Evolutionary conservation across 495 filamentous ascomycete genomes (phyloP), one percentile per base, ranked within the genome.

Genomic region (Penicillium simplicissimum): DNA sequence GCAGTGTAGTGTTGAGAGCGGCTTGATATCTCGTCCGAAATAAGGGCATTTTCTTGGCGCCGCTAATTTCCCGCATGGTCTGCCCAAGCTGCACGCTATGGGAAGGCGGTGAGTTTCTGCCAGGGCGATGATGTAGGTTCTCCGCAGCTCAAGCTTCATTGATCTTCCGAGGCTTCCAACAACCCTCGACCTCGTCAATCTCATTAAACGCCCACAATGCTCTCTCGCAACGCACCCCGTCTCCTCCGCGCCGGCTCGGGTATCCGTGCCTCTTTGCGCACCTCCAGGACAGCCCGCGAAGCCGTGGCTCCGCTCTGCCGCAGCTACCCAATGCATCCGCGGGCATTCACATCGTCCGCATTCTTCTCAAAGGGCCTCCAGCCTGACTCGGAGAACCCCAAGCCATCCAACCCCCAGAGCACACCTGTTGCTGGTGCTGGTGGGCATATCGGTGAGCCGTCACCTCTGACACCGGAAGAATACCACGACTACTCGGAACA

Each of bases 401-500:
- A 67, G 6, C 67, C 77, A 38, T 76, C 79, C 21, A 70, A 76
- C 21, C 71, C 77, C 2, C 65, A 81, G 37, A 58, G 71, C 42
- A 49, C 59, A 28, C 69, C 74, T 33, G 63, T 73, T 23, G 75
- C 74, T 37, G 75, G 72, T 33, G 68, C 70, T 17, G 68, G 69
- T 1, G 25, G 47, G 14, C 77, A 79, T 56, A 71, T 80, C 58
- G 71, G 67, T 8, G 78, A 81, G 55, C 75, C 79, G 0, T 73
- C 78, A 13, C 65, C 77, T 11, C 69, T 82, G 62, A 71, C 73
- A 1, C 64, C 75, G 25, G 63, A 65, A 52, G 53, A 80, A 56
- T 86, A 83, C 70, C 74, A 82, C 60, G 74, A 79, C 37, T 74
- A 80, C 64, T 74, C 82, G 17, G 80, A 85, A 62, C 67, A 73